phyloP scores from a whole-genome alignment of 768 basidiomycete genomes.

The Phaffia tasmanica region DNA sequence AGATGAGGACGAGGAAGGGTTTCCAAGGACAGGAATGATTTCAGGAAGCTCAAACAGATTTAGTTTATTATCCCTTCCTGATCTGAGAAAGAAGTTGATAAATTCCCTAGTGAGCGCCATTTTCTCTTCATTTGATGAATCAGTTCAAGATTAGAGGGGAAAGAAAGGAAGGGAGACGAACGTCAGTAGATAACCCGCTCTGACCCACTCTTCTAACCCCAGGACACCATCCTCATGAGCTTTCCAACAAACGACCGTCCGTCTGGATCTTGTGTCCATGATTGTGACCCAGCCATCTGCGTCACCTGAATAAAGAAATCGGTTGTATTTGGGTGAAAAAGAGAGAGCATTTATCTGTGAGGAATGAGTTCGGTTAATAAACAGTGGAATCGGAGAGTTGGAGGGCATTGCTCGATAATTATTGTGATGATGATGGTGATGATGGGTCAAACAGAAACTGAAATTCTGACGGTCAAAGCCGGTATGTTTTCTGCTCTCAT shows the following conservation, averaged over 20 bases:
- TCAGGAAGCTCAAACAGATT: constrained; percentile 56
- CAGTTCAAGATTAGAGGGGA: neutral
- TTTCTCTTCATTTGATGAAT: neutral
- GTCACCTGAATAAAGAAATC: constrained; percentile 79
- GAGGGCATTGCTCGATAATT: constrained; percentile 13
- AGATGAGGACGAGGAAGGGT: constrained; percentile 43
- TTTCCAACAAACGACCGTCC: constrained; percentile 63
- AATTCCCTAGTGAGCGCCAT: neutral
- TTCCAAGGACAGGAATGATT: constrained; percentile 45
- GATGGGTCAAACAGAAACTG: too few species aligned
- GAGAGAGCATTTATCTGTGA: constrained; percentile 51
- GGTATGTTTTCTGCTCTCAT: too few species aligned
- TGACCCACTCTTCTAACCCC: constrained; percentile 63
- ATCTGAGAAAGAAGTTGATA: constrained; percentile 42
- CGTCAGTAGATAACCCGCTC: constrained; percentile 26
- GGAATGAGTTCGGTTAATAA: constrained; percentile 63
- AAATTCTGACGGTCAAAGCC: too few species aligned
- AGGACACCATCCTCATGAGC: constrained; percentile 69
- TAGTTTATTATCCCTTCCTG: constrained; percentile 75
- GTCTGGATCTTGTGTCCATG: constrained; percentile 62
- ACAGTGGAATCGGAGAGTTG: constrained; percentile 45
- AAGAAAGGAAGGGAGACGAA: constrained; percentile 29
- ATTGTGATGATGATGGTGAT: too few species aligned
- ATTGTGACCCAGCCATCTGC: constrained; percentile 61
- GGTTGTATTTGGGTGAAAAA: constrained; percentile 44